Conservation (phyloP, 345 rosid species). For the Gynandropsis gynandra region DNA sequence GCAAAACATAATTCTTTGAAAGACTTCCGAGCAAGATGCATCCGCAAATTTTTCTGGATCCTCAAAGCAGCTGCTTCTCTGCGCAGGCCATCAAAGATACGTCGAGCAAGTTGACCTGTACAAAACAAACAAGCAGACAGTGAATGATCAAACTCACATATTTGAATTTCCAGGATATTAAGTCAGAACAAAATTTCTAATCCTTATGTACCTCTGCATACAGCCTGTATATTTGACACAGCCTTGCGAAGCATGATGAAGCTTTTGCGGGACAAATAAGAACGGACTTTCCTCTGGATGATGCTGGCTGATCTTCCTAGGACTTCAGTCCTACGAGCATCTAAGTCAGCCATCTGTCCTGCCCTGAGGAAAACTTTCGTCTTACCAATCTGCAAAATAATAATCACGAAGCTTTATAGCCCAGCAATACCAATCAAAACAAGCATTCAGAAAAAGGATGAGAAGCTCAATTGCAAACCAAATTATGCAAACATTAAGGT, state of each 20-base stretch:
- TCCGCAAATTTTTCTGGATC: constrained; percentile 74
- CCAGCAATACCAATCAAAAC: constrained; percentile 13
- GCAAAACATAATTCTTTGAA: constrained; percentile 52
- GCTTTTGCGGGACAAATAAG: constrained; percentile 79
- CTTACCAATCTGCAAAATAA: constrained; percentile 29
- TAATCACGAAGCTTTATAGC: constrained; percentile 6
- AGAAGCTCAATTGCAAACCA: neutral
- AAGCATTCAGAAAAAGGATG: neutral
- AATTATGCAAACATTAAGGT: constrained; percentile 1
- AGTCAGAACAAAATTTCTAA: neutral
- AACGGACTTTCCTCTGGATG: constrained; percentile 90
- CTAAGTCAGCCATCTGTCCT: constrained; percentile 38
- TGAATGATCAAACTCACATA: neutral
- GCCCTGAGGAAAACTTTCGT: constrained; percentile 32
- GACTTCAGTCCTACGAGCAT: constrained; percentile 33
- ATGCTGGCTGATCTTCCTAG: constrained; percentile 79
- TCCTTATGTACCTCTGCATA: constrained; percentile 65
- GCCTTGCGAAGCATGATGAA: constrained; percentile 56
- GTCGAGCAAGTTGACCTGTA: constrained; percentile 77
- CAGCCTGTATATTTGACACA: constrained; percentile 68
- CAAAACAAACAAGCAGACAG: constrained; percentile 12
- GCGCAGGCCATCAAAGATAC: constrained; percentile 57
- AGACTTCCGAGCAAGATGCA: constrained; percentile 76
- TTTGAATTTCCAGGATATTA: neutral
- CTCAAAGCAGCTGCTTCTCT: constrained; percentile 75